A percentile compares a stretch with the other conserved stretches of the same genome.
These are phyloP conservation scores for Brasenia schreberi DNA, from an alignment of 164 flowering plant genomes.

Conservation along the genomic window DNA sequence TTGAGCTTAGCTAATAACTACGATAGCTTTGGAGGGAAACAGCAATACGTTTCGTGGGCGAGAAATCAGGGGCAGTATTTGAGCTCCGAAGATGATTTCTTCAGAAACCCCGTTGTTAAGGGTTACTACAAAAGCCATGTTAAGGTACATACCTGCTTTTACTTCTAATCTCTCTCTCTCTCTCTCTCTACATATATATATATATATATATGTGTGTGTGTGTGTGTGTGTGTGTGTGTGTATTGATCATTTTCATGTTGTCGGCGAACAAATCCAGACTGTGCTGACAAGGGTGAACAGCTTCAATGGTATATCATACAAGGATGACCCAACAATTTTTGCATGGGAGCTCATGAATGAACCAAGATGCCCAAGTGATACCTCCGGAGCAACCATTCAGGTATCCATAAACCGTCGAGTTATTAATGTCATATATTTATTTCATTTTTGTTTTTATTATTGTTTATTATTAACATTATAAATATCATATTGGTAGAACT, in stretches of 20 bases:
- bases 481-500: no score
- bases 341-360: constrained; percentile 97
- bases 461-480: no score
- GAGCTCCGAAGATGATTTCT: constrained; percentile 68
- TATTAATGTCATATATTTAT: no score
- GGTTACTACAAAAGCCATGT: constrained; percentile 62
- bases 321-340: constrained; percentile 77
- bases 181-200: background rate
- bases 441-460: no score
- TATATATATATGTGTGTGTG: no score
- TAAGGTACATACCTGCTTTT: constrained; percentile 23
- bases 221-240: no score
- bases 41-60: constrained; percentile 77
- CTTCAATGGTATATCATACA: constrained; percentile 52
- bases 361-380: constrained; percentile 55
- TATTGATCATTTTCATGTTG: background rate
- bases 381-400: constrained; percentile 48
- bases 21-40: constrained; percentile 53
- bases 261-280: constrained; percentile 17
- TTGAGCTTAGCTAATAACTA: constrained; percentile 69
- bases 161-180: background rate
- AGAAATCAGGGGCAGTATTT: constrained; percentile 45
- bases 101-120: constrained; percentile 43
- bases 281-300: constrained; percentile 56
- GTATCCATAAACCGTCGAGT: constrained; percentile 9